Base-by-base conservation (phyloP, 306 rosid genomes). In the Glycyrrhiza uralensis region DNA sequence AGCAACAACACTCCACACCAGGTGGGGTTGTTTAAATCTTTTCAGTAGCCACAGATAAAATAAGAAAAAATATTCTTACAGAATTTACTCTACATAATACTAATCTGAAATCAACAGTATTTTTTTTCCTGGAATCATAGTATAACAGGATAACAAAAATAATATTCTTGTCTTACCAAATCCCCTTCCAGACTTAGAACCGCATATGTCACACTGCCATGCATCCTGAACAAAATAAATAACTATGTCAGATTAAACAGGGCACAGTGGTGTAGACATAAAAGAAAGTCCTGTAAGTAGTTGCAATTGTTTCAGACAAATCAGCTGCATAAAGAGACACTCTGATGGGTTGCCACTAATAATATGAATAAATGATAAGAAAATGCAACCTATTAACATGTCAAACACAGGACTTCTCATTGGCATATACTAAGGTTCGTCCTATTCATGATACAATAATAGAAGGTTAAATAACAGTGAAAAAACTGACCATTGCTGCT, bases 111-210 rank as follows among this genome's bases (percentile, higher is more conserved):
- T 30, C 35, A 2, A 32, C 36, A 32, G 7, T 32, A 2, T 26
- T 26, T 26, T 26, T 26, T 26, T 26, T 26, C 30, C 30, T 26
- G 30, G 19, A 45, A 46, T 7, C 22, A 17, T 17, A 46, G 54
- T 46, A 15, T 6, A 0, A 17, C 6, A 46, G 54, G 12, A 15
- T 17, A 46, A 46, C 9, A 42, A 44, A 4, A 42, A 44, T 46
- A 7, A 1, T 17, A 1, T 46, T 17, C 11, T 7, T 7, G 23
- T 17, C 96, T 87, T 84, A 91, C 98, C 95, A 79, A 92, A 92
- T 32, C 98, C 98, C 81, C 88, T 85, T 85, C 98, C 98, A 72
- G 98, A 92, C 85, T 90, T 92, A 33, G 93, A 88, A 39, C 92
- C 90, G 20, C 98, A 92, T 58, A 92, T 75, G 77, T 90, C 98